Evolutionary conservation across 2,329 filamentous ascomycete genomes (phyloP), one percentile per base, ranked within the genome.

Genomic region (Fusarium siculi): DNA sequence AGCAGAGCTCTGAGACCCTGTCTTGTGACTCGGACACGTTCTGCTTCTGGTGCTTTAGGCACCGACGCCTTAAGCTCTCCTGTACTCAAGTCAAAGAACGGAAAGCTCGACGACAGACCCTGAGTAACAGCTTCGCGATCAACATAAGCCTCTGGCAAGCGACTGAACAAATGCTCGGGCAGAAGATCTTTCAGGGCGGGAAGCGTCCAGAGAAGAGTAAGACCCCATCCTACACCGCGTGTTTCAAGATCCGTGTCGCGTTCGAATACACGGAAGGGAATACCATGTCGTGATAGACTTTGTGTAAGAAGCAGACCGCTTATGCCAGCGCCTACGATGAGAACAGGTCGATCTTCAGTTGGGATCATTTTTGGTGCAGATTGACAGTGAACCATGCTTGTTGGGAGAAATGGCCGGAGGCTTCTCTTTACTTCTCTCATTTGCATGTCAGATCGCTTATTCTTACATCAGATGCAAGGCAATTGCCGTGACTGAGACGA

Each of bases 181-280:
- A 92, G 81, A 28, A 91, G 81, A 12, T 82, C 77, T 49, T 86
- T 82, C 44, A 92, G 81, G 4, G 83, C 84, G 0, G 86, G 83
- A 15, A 91, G 83, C 9, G 87, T 88, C 89, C 89, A 92, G 76
- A 91, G 88, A 63, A 92, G 81, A 1, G 89, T 91, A 63, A 92
- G 81, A 7, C 89, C 90, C 91, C 90, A 92, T 69, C 90, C 89
- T 8, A 84, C 81, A 25, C 81, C 87, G 37, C 85, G 87, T 34
- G 83, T 83, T 63, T 79, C 81, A 46, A 87, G 81, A 44, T 86
- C 83, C 9, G 76, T 64, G 70, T 88, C 85, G n/a, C 87, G 84
- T 75, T 90, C 88, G 72, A 88, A 89, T 56, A 90, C 81, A 34
- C 79, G 83, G 73, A 85, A 88, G 9, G 82, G 77, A 10, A 86